Conservation (phyloP, 2,329 filamentous ascomycete species). For the Colletotrichum sp. region DNA sequence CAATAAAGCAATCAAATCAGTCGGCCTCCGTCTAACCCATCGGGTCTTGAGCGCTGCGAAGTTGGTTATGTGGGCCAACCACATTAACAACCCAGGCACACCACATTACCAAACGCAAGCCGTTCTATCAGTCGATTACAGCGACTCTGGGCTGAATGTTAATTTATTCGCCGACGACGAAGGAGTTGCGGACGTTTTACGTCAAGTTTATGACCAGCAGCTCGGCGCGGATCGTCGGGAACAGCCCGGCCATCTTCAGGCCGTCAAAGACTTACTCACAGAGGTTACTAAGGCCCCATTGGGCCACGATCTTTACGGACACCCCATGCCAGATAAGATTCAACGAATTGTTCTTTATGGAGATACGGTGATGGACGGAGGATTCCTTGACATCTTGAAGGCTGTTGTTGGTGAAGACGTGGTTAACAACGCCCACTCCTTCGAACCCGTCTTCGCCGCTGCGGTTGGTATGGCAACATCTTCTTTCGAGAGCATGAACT, state of each 20-base stretch:
- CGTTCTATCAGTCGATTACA: background rate
- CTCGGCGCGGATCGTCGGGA: background rate
- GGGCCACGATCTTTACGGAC: background rate
- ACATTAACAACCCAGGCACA: no score
- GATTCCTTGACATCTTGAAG: background rate
- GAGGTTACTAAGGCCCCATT: background rate
- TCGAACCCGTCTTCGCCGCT: background rate
- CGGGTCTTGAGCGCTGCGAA: background rate
- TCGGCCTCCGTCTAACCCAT: background rate
- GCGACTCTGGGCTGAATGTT: background rate
- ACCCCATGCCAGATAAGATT: background rate
- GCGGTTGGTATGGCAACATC: background rate
- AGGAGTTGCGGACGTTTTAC: background rate
- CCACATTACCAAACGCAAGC: background rate
- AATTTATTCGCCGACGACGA: background rate
- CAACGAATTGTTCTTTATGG: background rate
- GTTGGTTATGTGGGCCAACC: background rate
- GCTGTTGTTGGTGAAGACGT: background rate
- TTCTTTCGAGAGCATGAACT: background rate
- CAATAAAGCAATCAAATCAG: background rate
- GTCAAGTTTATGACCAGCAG: background rate
- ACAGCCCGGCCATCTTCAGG: background rate
- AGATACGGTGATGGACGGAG: background rate
- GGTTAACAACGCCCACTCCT: background rate
- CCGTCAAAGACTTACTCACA: background rate